These are phyloP conservation scores for Debaryomyces coudertii DNA, from an alignment of 1,139 yeast genomes.

Conservation along the genomic window DNA sequence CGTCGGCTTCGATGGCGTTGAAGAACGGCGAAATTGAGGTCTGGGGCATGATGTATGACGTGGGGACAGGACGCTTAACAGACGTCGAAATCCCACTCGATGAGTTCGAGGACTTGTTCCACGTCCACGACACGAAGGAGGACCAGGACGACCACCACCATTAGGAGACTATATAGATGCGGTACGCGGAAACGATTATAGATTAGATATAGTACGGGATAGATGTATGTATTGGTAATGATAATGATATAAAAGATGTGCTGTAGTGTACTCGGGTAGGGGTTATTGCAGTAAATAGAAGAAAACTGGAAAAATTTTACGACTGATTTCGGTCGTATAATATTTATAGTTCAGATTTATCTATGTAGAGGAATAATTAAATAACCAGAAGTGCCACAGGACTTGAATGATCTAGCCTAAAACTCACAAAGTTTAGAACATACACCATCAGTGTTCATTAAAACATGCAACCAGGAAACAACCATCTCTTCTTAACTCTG, in stretches of 20 bases:
- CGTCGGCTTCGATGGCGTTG: constrained; percentile 74
- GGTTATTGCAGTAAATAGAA: no score
- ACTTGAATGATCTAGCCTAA: no score
- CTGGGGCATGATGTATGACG: constrained; percentile 89
- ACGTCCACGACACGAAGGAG: constrained; percentile 43
- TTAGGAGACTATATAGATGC: neutral
- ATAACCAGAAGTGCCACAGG: no score
- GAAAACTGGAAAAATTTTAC: no score
- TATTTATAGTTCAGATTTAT: no score
- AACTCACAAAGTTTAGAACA: no score
- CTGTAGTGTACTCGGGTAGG: neutral
- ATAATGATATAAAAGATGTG: neutral
- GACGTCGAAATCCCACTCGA: constrained; percentile 58
- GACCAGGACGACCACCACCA: constrained; percentile 24
- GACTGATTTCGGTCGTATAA: no score
- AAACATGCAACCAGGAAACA: no score
- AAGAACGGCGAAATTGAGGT: constrained; percentile 76
- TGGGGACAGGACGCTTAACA: constrained; percentile 69
- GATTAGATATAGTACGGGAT: neutral
- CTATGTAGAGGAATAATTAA: no score
- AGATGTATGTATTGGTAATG: neutral
- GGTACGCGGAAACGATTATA: constrained; percentile 2
- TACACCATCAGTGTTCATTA: no score
- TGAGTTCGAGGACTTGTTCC: constrained; percentile 54
- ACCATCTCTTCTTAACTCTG: no score